Evolutionary conservation across 371 early-diverging fungal genomes (phyloP).

Genomic region (Basidiobolus meristosporus): DNA sequence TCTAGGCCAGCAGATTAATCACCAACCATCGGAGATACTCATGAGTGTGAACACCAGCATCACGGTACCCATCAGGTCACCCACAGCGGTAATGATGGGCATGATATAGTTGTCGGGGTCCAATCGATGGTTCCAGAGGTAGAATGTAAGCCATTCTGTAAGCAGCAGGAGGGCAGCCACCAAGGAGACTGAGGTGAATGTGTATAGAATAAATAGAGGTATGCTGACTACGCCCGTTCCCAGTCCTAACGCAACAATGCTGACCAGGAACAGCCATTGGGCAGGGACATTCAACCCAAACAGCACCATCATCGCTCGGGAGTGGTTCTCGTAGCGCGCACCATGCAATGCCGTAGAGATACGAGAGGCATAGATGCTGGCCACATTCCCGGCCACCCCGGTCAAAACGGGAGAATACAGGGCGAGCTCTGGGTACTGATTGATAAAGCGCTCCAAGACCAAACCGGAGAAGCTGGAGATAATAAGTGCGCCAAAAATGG

Average conservation of each 20-base stretch:
- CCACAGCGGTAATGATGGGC: constrained; percentile 30
- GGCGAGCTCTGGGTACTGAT: constrained; percentile 53
- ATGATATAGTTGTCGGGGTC: constrained; percentile 76
- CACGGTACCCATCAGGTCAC: constrained; percentile 17
- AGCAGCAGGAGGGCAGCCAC: constrained; percentile 19
- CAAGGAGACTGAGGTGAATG: constrained; percentile 12
- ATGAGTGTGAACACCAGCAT: constrained; percentile 10
- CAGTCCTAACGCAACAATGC: constrained; percentile 29
- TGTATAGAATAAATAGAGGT: constrained; percentile 14
- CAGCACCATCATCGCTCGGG: constrained; percentile 28
- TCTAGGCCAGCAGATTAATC: too few species aligned
- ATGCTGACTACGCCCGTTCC: constrained; percentile 12
- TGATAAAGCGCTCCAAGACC: constrained; percentile 50
- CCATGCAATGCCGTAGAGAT: constrained; percentile 59
- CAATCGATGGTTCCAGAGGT: constrained; percentile 45
- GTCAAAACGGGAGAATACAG: constrained; percentile 49
- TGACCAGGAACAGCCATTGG: constrained; percentile 37
- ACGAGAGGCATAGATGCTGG: constrained; percentile 62
- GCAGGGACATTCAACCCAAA: constrained; percentile 51
- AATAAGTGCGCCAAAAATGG: constrained; percentile 52
- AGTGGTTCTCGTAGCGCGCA: constrained; percentile 23
- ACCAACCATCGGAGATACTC: too few species aligned
- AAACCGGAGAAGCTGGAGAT: constrained; percentile 66
- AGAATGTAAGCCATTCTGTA: constrained; percentile 28
- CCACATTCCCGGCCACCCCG: constrained; percentile 62